Evolutionary conservation across 192 early-diverging fungal genomes (phyloP).

Genomic region (Backusella macrospora): DNA sequence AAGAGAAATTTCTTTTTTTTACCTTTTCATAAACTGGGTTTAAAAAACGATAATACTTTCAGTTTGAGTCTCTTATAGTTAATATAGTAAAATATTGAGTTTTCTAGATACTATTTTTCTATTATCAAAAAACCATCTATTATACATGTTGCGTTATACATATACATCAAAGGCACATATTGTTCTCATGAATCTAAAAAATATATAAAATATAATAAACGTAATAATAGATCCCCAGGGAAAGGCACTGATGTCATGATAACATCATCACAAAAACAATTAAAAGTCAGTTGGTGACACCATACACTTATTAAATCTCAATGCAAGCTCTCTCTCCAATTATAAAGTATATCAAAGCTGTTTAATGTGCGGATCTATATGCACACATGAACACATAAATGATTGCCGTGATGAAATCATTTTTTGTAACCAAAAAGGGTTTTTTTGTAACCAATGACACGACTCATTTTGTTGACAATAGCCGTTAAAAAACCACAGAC

Average conservation of each 20-base stretch:
- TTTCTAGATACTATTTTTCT: neutral
- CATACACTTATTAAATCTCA: neutral
- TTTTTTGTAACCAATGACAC: too few species aligned
- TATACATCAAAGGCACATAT: too few species aligned
- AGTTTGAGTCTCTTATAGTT: neutral
- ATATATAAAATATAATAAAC: neutral
- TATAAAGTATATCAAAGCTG: neutral
- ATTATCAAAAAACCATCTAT: too few species aligned
- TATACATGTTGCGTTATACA: too few species aligned
- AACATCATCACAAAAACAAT: constrained; percentile 21
- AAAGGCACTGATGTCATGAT: constrained; percentile 18
- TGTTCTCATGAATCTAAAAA: neutral
- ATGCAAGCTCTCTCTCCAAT: neutral
- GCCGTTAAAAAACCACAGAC: too few species aligned
- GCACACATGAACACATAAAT: too few species aligned
- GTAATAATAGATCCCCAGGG: constrained; percentile 4
- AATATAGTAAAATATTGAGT: neutral
- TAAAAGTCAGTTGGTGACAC: neutral
- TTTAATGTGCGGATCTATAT: too few species aligned
- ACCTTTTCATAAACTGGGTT: neutral
- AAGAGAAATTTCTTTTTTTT: neutral
- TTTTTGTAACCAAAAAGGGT: too few species aligned
- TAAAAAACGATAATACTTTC: neutral
- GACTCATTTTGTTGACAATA: too few species aligned
- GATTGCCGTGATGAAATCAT: too few species aligned